These are phyloP conservation scores for Cylindrotheca fusiformis DNA, from an alignment of 108 stramenopile genomes.

Conservation along the genomic window DNA sequence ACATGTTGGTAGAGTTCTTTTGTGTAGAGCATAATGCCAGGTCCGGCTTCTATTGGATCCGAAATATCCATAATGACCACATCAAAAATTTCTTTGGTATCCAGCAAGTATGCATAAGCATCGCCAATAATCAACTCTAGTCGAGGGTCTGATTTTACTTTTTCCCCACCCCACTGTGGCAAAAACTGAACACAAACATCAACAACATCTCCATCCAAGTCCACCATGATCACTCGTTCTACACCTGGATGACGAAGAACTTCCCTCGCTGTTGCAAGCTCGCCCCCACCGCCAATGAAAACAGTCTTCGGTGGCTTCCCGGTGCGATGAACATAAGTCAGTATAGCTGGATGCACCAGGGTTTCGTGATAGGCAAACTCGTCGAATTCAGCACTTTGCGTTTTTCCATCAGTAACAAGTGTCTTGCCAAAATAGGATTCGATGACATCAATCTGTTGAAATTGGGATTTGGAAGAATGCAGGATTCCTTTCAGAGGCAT, in stretches of 20 bases:
- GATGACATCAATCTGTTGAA: constrained; percentile 40
- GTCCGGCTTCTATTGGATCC: constrained; percentile 91
- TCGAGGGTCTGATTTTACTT: constrained; percentile 56
- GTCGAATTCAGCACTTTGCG: constrained; percentile 79
- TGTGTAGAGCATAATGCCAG: constrained; percentile 88
- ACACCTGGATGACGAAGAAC: constrained; percentile 74
- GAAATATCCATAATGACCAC: constrained; percentile 87
- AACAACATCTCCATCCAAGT: constrained; percentile 77
- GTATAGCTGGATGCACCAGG: constrained; percentile 78
- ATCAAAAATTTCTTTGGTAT: constrained; percentile 62
- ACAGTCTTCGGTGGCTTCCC: constrained; percentile 56
- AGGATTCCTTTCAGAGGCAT: constrained; percentile 49
- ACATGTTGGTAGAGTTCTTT: constrained; percentile 88
- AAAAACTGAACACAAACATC: constrained; percentile 69
- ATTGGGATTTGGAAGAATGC: constrained; percentile 41
- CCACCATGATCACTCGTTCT: constrained; percentile 86
- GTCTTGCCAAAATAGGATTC: constrained; percentile 53
- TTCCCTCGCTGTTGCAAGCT: constrained; percentile 86
- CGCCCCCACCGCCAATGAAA: constrained; percentile 89
- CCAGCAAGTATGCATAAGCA: constrained; percentile 56
- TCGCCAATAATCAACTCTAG: constrained; percentile 73
- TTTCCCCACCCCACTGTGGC: constrained; percentile 83
- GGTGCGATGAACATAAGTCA: constrained; percentile 38
- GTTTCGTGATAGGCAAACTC: constrained; percentile 89
- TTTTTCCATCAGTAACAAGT: constrained; percentile 91